A percentile compares a stretch with the other conserved stretches of the same genome.
phyloP scores from a whole-genome alignment of 768 basidiomycete genomes.

The Agaricus sinodeliciosus region DNA sequence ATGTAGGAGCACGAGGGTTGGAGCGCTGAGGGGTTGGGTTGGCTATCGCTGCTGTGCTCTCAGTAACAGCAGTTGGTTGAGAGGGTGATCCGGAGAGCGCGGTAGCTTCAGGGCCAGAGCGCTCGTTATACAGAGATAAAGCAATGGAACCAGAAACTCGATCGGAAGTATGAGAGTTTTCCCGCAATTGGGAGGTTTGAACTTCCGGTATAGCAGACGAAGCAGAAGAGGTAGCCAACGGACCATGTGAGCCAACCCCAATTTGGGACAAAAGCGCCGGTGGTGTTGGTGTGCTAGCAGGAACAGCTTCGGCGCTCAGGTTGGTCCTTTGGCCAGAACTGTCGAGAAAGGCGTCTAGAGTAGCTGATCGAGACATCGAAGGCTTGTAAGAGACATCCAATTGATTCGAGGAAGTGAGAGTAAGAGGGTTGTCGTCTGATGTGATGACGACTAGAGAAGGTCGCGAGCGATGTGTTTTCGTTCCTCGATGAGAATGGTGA shows the following conservation, averaged over 20 bases:
- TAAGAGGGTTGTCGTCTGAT: background rate
- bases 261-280: background rate
- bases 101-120: background rate
- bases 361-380: background rate
- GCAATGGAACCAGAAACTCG: background rate
- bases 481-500: conserved; percentile 54
- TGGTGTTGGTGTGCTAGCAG: background rate
- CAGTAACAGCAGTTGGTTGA: background rate
- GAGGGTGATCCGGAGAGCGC: background rate
- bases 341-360: background rate
- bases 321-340: background rate
- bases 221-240: background rate
- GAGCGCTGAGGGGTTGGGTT: background rate
- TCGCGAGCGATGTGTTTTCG: conserved; percentile 17
- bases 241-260: background rate
- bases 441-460: background rate
- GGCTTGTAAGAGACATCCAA: background rate
- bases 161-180: background rate
- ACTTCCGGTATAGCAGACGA: background rate
- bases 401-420: background rate
- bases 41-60: background rate
- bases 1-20: background rate
- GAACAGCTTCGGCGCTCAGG: too few relatives aligned
- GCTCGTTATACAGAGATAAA: background rate
- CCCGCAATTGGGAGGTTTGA: background rate